Conservation (phyloP, 805 yeast genomes). For the Hagleromyces aurorensis region DNA sequence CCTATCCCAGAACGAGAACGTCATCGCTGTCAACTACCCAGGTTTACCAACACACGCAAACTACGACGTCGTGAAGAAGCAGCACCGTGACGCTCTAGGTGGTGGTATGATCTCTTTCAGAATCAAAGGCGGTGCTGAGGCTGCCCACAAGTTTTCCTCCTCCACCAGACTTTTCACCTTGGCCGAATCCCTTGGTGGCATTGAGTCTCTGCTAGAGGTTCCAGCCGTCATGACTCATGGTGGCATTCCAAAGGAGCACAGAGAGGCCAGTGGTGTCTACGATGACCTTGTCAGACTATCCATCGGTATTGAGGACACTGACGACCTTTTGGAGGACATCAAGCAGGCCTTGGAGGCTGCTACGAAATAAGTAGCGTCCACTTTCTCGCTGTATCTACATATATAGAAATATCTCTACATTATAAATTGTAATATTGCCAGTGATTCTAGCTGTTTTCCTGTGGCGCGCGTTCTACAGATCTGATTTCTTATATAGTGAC, state of each 20-base stretch:
- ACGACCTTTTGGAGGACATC: constrained; percentile 66
- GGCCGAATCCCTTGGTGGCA: constrained; percentile 88
- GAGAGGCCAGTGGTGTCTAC: constrained; percentile 73
- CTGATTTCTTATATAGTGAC: no score
- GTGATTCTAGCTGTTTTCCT: no score
- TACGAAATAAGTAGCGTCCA: constrained; percentile 2
- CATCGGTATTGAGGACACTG: constrained; percentile 81
- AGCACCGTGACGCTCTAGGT: constrained; percentile 79
- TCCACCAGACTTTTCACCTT: constrained; percentile 69
- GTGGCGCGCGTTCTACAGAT: no score
- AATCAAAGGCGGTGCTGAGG: constrained; percentile 71
- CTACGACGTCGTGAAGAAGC: constrained; percentile 56
- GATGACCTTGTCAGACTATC: constrained; percentile 78
- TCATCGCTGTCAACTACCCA: constrained; percentile 72
- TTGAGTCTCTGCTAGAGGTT: constrained; percentile 77
- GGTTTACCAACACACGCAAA: constrained; percentile 62
- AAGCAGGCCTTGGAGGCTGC: constrained; percentile 53
- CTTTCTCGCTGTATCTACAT: not conserved
- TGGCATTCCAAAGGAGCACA: constrained; percentile 70
- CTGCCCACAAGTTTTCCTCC: constrained; percentile 67
- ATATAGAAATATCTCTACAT: not conserved
- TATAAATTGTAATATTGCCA: not conserved
- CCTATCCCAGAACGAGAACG: constrained; percentile 42
- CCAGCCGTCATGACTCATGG: constrained; percentile 93
- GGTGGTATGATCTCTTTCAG: constrained; percentile 91